Conservation (phyloP, 2,329 filamentous ascomycete species). For the Fulvia fulva region DNA sequence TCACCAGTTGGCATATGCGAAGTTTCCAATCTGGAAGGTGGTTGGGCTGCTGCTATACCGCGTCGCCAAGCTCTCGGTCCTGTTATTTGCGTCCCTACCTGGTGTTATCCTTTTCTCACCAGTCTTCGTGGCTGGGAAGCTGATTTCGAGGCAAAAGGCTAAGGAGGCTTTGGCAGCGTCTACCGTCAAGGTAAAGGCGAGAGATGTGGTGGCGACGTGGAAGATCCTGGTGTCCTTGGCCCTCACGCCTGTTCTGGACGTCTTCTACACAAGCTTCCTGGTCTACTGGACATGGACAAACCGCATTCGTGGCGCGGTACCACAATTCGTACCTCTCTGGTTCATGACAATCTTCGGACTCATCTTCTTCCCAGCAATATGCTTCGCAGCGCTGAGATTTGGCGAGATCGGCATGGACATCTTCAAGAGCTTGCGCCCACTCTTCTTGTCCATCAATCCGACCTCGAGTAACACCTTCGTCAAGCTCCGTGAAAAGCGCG, state of each 20-base stretch:
- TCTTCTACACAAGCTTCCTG: conserved; percentile 71
- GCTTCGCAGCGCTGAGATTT: conserved; percentile 88
- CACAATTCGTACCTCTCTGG: conserved; percentile 76
- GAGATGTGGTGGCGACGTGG: conserved; percentile 91
- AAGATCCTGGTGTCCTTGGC: conserved; percentile 85
- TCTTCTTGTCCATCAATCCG: conserved; percentile 80
- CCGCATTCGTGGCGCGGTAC: conserved; percentile 76
- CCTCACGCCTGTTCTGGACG: conserved; percentile 76
- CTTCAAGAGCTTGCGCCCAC: conserved; percentile 83
- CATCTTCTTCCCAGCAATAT: conserved; percentile 79
- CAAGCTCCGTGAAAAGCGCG: conserved; percentile 68
- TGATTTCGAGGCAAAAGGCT: conserved; percentile 77
- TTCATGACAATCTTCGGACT: conserved; percentile 69
- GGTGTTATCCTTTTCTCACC: conserved; percentile 84
- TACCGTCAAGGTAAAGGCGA: conserved; percentile 81
- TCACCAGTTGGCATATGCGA: conserved; percentile 90
- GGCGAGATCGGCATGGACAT: conserved; percentile 99
- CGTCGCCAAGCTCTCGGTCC: conserved; percentile 68
- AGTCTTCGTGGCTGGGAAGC: conserved; percentile 78
- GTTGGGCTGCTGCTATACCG: conserved; percentile 75
- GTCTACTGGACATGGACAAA: conserved; percentile 76
- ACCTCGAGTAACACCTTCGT: conserved; percentile 79
- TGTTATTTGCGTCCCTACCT: conserved; percentile 78
- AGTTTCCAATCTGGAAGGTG: conserved; percentile 72
- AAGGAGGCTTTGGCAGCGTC: conserved; percentile 79